phyloP scores from a whole-genome alignment of 108 stramenopile genomes.

The Cyclotella cryptica region DNA sequence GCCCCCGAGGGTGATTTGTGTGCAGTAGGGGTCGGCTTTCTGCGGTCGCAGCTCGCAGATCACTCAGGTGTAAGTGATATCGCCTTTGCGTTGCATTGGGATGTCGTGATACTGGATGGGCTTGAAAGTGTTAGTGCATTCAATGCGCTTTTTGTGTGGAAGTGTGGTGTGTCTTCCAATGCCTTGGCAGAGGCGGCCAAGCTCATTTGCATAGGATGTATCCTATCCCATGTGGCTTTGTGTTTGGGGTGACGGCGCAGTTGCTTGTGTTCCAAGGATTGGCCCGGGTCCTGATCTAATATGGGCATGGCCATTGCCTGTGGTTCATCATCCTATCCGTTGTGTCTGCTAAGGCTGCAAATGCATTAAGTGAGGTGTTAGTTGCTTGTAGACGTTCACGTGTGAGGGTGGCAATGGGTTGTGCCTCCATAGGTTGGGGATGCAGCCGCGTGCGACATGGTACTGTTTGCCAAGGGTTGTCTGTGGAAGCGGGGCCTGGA shows the following conservation, averaged over 20 bases:
- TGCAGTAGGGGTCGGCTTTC: background rate
- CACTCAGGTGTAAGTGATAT: background rate
- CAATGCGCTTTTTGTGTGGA: too few relatives aligned
- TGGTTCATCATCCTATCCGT: too few relatives aligned
- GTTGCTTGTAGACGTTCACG: too few relatives aligned
- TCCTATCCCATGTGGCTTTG: constrained; percentile 13
- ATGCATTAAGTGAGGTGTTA: background rate
- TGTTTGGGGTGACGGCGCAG: background rate
- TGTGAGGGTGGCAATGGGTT: too few relatives aligned
- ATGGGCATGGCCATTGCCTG: background rate
- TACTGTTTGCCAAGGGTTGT: too few relatives aligned
- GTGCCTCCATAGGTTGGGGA: too few relatives aligned
- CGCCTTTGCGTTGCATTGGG: background rate
- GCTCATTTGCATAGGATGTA: background rate
- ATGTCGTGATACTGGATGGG: background rate
- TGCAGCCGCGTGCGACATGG: too few relatives aligned
- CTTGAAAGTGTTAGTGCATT: background rate
- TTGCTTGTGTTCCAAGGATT: constrained; percentile 8
- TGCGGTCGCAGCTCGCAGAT: background rate
- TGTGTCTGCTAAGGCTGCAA: too few relatives aligned
- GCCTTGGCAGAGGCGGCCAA: constrained; percentile 9
- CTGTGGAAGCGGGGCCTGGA: background rate
- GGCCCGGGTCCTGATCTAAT: background rate
- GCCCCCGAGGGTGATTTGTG: too few relatives aligned
- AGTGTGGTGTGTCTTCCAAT: background rate